Conservation (phyloP, 495 filamentous ascomycete species). For the Aspergillus coremiiformis region DNA sequence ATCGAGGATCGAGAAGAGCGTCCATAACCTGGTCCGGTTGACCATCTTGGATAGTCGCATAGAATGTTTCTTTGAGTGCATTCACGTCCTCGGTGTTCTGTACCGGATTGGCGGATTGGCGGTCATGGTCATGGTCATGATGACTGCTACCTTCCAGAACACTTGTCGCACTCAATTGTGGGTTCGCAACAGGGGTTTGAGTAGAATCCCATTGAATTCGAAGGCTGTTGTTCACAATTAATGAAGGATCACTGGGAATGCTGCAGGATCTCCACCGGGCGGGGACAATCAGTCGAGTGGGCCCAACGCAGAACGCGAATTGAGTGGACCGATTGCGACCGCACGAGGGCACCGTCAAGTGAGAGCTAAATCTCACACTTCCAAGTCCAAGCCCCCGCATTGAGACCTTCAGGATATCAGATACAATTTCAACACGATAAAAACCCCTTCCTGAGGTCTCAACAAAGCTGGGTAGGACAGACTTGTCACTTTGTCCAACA, state of each 20-base stretch:
- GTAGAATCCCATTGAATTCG: background rate
- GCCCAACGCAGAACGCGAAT: constrained; percentile 1
- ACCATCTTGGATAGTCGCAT: constrained; percentile 22
- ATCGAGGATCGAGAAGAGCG: constrained; percentile 27
- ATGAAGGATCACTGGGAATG: background rate
- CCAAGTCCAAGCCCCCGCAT: constrained; percentile 20
- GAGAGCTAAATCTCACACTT: constrained; percentile 23
- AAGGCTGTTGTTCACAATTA: background rate
- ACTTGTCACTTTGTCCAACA: background rate
- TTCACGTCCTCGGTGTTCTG: background rate
- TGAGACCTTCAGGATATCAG: background rate
- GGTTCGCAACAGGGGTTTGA: background rate
- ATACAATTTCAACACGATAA: background rate
- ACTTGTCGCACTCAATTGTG: background rate
- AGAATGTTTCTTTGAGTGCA: constrained; percentile 18
- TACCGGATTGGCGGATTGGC: background rate
- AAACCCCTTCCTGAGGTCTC: background rate
- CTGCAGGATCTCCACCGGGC: constrained; percentile 1
- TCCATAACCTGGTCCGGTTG: constrained; percentile 37
- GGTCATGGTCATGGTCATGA: background rate
- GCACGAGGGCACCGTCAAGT: constrained; percentile 11
- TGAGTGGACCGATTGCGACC: constrained; percentile 8
- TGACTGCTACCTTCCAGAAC: background rate
- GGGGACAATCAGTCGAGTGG: constrained; percentile 2
- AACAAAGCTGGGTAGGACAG: background rate